These are phyloP conservation scores for Rutstroemia sp. DNA, from an alignment of 2,329 filamentous ascomycete genomes.

Conservation along the genomic window DNA sequence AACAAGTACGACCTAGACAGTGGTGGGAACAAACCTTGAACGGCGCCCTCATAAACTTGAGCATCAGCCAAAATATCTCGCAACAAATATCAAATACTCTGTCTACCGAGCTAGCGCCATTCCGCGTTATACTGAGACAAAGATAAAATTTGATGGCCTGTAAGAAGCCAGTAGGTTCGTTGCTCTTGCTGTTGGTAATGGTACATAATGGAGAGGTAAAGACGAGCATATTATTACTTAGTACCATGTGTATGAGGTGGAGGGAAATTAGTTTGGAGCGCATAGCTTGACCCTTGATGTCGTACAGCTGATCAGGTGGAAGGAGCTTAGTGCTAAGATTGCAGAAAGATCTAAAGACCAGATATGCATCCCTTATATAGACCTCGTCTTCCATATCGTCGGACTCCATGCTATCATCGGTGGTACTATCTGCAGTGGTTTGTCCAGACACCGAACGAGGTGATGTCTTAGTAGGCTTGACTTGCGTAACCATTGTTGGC, in stretches of 20 bases:
- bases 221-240: slow-evolving; percentile 87
- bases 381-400: slow-evolving; percentile 81
- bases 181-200: slow-evolving; percentile 84
- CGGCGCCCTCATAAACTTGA: slow-evolving; percentile 85
- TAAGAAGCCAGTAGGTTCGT: slow-evolving; percentile 81
- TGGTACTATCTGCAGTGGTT: slow-evolving; percentile 45
- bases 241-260: slow-evolving; percentile 87
- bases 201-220: slow-evolving; percentile 90
- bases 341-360: slow-evolving; percentile 96
- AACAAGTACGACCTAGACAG: neutral
- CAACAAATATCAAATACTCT: slow-evolving; percentile 91
- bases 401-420: slow-evolving; percentile 50
- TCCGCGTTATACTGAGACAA: slow-evolving; percentile 88
- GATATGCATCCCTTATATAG: slow-evolving; percentile 92
- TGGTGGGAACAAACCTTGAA: slow-evolving; percentile 61
- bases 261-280: slow-evolving; percentile 92
- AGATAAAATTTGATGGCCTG: slow-evolving; percentile 96
- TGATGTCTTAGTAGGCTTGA: slow-evolving; percentile 39
- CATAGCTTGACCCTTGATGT: slow-evolving; percentile 92
- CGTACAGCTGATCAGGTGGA: slow-evolving; percentile 83
- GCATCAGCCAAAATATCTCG: slow-evolving; percentile 97
- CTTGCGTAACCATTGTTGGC: slow-evolving; percentile 58
- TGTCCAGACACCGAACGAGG: slow-evolving; percentile 45
- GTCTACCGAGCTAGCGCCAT: slow-evolving; percentile 88
- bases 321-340: slow-evolving; percentile 92